Base-by-base conservation (phyloP, 768 basidiomycete genomes). In the Lactarius tabidus region DNA sequence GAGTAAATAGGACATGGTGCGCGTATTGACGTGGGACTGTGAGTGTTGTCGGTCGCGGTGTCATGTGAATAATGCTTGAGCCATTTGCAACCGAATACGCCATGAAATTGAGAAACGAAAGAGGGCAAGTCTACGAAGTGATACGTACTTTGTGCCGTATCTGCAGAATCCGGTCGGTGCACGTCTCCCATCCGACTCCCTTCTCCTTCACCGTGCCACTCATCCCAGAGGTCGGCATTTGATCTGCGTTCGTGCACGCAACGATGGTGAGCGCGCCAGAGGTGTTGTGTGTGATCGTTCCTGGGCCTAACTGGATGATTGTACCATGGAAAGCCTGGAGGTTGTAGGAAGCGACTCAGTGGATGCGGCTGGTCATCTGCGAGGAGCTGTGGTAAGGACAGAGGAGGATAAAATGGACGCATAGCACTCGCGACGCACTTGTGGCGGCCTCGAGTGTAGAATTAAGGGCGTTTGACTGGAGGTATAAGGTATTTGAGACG, bases 111-210 rank as follows among this genome's bases (percentile, higher is more conserved):
- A 48, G 48, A 41, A 45, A n/a, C 45, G 67, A 35, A 52, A 45
- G 55, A 55, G 23, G 33, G 52, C n/a, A n/a, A 41, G 28, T 9
- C 31, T 28, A 28, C 15, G 52, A 10, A 33, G 29, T 23, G 80
- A 38, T 29, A 48, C 93, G 72, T 69, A 35, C 33, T 0, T 93
- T 92, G 41, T 96, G 84, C 59, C 98, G 81, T 23, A 92, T 85
- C 72, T 98, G 96, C 88, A 97, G 95, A 4, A 98, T 80, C 45
- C 90, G 89, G 73, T 99, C 96, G 51, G 94, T 95, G 71, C 89
- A 81, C 75, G 98, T 95, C 75, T 99, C 96, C 91, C 91, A 93
- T 71, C 92, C 90, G 12, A 86, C 89, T 1, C 92, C 92, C 73
- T 93, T 94, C 3, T 91, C 91, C 76, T 92, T 93, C 5, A 93